Base-by-base conservation (phyloP, 1,284 basidiomycete species). In the Microbotryum saponariae region DNA sequence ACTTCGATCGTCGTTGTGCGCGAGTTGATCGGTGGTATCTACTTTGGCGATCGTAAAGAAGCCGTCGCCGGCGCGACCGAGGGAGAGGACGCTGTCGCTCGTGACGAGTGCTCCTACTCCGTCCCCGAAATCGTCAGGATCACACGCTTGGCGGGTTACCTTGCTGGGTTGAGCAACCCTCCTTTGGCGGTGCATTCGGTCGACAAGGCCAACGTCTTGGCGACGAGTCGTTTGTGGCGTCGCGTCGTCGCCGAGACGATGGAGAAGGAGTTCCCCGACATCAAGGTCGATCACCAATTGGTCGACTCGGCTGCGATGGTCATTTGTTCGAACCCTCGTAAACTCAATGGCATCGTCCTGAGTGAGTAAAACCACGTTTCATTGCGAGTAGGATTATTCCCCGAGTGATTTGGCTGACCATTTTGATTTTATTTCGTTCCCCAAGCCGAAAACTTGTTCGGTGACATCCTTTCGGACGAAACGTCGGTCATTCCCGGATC, bases 181-280 rank as follows among this genome's bases (percentile, higher is more conserved):
- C 91, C 94, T 21, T 82, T 94, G 53, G 82, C 85, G 52, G 85
- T 99, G 64, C 89, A 92, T 77, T 94, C 91, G 3, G 83, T 99
- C 76, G 96, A 99, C 82, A 99, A 99, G 79, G 96, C 96, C 61
- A 99, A 99, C 76, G 96, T 99, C 33, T 84, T 99, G 56, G 96
- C 96, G 47, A 91, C 86, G 71, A 94, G 90, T 48, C 82, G 96
- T 54, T 79, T 99, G 53, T 99, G 96, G 96, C 81, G 96, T 62
- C 91, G 86, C 74, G 87, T 89, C 33, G 91, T 94, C 59, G 87
- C 83, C 3, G 89, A 93, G 74, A 85, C 88, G 16, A 77, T 94
- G 71, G 78, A 82, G 62, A 82, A 82, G 46, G 92, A 97, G 76
- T 96, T 88, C 77, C 91, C 92, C 12, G 85, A 91, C 73, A 77